Evolutionary conservation across 495 filamentous ascomycete species (phyloP), one percentile per base, ranked within the genome.

Genomic region (Talaromyces ruber): DNA sequence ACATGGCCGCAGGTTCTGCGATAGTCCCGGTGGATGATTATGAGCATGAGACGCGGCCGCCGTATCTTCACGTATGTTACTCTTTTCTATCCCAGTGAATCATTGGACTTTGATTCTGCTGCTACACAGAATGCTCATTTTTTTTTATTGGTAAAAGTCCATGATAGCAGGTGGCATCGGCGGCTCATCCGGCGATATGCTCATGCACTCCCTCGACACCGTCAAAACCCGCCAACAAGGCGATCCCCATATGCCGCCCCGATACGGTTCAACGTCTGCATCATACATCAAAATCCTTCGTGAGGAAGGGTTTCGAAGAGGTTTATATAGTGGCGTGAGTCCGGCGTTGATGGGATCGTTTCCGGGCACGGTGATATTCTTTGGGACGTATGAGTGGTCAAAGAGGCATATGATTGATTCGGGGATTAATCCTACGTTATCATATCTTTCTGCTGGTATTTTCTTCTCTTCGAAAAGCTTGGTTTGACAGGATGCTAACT

Each of bases 141-240:
- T 2, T 25, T 14, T 28, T 16, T 14, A 14, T 24, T 54, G 51
- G 51, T 54, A 22, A 28, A n/a, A 98, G 91, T 88, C 87, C 68
- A 98, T 97, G 93, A 78, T 98, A 63, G 94, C 95, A 12, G 94
- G 94, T 62, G 94, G 93, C 59, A 71, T 90, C 25, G 94, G 94
- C 64, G 94, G 94, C 26, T 91, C 88, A 29, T 93, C 88, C 53
- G 94, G 94, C 58, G 94, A 98, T 74, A 91, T 98, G 84, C 79
- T 98, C 63, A 98, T 98, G 95, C 94, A 98, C 74, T 97, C 93
- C 52, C 83, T 98, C 72, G 94, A 98, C 76, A 98, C 94, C 7
- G 94, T 98, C 60, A 98, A 98, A 76, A 98, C 94, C n/a, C 84
- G 94, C 58, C 94, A 98, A 74, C 94, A 98, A 77, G 94, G 94